A percentile compares a stretch with the other conserved stretches of the same genome.
Conservation (phyloP, 2,329 filamentous ascomycete genomes). For the Colletotrichum viniferum region DNA sequence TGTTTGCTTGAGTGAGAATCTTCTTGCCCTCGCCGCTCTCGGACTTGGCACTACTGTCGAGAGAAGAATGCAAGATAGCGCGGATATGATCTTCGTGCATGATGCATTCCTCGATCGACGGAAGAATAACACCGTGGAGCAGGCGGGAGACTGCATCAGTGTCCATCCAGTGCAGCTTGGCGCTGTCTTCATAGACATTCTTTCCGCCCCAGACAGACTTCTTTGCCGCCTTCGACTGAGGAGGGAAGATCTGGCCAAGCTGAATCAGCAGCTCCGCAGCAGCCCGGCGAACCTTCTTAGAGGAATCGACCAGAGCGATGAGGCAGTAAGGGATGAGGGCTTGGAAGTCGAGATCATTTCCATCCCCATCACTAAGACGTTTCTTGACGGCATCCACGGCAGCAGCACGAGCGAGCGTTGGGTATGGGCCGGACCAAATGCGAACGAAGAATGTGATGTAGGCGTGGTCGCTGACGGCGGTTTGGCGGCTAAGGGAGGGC, state of each 20-base stretch:
- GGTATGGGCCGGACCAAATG: conserved; percentile 75
- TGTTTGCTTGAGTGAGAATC: conserved; percentile 62
- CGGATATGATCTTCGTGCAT: conserved; percentile 77
- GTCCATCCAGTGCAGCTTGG: conserved; percentile 61
- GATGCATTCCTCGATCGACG: conserved; percentile 82
- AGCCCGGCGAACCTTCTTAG: conserved; percentile 76
- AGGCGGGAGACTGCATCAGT: conserved; percentile 63
- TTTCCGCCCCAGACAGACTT: conserved; percentile 63
- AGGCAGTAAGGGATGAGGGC: conserved; percentile 82
- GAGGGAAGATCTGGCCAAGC: conserved; percentile 54
- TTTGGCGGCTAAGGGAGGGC: conserved; percentile 57
- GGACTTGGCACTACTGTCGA: conserved; percentile 55
- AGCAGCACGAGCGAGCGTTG: conserved; percentile 69
- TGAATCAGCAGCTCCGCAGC: conserved; percentile 70
- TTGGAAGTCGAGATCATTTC: conserved; percentile 70
- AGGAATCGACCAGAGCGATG: conserved; percentile 74
- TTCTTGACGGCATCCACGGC: conserved; percentile 71
- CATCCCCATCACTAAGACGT: conserved; percentile 56
- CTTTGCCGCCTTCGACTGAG: conserved; percentile 43
- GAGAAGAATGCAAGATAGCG: conserved; percentile 62
- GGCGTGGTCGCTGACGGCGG: conserved; percentile 64
- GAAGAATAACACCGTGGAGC: conserved; percentile 70
- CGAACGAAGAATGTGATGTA: conserved; percentile 79
- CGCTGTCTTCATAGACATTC: conserved; percentile 66
- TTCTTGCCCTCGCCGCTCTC: conserved; percentile 52